Base-by-base conservation (phyloP, 2,329 filamentous ascomycete genomes). In the Diaporthe vaccinii region DNA sequence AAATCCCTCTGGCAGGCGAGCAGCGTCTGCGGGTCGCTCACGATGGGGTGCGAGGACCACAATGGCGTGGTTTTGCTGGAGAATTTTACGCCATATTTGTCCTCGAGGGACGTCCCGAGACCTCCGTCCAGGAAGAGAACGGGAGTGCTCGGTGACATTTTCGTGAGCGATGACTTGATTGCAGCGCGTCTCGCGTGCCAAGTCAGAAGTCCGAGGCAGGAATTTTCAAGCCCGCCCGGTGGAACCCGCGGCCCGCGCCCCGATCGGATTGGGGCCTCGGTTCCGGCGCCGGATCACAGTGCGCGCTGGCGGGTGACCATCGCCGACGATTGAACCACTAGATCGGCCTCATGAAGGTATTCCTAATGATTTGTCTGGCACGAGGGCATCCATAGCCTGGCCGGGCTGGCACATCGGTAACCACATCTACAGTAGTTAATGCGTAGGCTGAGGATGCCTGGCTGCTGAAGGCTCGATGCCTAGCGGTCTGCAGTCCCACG, bases 31-130 rank as follows among this genome's bases (percentile, higher is more conserved):
- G 85, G 87, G 77, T 88, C 85, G 49, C 87, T 84, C 72, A 93
- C 79, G n/a, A 94, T 87, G 8, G 93, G 86, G 79, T 93, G 89
- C 0, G 91, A 91, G 0, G 92, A 93, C 92, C 92, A 94, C 53
- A 94, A 87, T 0, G 92, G 92, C 12, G 87, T 89, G 15, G 83
- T 84, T 51, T 84, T 80, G 39, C 84, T 82, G 70, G 84, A 83
- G 81, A 93, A 94, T 20, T 81, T 84, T 75, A 89, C 80, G 73
- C 82, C 82, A 80, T 92, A 89, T 39, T 87, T 83, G 76, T 91
- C 88, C 79, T 92, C 88, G 3, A 94, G 89, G 0, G 91, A 90
- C 3, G 92, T 94, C 46, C 92, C 92, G 31, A 94, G 87, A 10
- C 92, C 92, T 72, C 92, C 92, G 80, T 94, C 92, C 53, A 94